Percentiles rank a stretch among this genome's conserved stretches.
Evolutionary conservation across 2,329 filamentous ascomycete species (phyloP).

Genomic region (Sporothrix pseudoabietina): DNA sequence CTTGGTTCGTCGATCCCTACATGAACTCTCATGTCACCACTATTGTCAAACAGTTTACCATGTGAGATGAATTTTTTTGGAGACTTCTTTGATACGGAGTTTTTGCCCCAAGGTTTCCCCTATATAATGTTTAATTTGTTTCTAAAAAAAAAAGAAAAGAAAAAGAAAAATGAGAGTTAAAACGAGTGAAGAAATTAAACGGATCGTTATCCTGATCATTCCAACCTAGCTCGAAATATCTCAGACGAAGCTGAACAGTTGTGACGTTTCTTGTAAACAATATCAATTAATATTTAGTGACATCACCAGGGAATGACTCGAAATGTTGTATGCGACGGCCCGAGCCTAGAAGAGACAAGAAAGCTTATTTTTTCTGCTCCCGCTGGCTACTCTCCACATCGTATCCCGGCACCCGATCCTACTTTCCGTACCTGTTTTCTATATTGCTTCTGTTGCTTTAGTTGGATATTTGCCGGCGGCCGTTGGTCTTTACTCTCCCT

Average conservation of each 20-base stretch:
- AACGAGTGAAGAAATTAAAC: background rate
- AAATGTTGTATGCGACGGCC: conserved; percentile 14
- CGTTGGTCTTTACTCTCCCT: background rate
- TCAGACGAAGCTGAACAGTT: background rate
- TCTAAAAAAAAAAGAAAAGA: background rate
- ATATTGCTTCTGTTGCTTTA: background rate
- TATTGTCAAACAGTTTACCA: no score
- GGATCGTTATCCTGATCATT: background rate
- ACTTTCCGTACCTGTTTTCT: background rate
- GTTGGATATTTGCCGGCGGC: background rate
- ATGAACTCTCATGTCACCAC: background rate
- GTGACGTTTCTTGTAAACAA: background rate
- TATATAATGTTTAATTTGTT: background rate
- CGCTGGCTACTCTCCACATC: background rate
- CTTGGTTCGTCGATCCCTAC: no score
- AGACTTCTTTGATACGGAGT: no score
- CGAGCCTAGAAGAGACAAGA: background rate
- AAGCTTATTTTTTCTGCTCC: background rate
- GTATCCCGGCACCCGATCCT: background rate
- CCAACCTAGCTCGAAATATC: background rate
- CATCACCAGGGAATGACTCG: background rate
- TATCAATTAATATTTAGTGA: background rate
- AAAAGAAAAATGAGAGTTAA: background rate
- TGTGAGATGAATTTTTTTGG: no score
- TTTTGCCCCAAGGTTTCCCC: no score